Percentiles rank a stretch among this genome's conserved stretches.
These are phyloP conservation scores for Zygosaccharomyces pseudobailii DNA, from an alignment of 1,139 yeast genomes.

Conservation along the genomic window DNA sequence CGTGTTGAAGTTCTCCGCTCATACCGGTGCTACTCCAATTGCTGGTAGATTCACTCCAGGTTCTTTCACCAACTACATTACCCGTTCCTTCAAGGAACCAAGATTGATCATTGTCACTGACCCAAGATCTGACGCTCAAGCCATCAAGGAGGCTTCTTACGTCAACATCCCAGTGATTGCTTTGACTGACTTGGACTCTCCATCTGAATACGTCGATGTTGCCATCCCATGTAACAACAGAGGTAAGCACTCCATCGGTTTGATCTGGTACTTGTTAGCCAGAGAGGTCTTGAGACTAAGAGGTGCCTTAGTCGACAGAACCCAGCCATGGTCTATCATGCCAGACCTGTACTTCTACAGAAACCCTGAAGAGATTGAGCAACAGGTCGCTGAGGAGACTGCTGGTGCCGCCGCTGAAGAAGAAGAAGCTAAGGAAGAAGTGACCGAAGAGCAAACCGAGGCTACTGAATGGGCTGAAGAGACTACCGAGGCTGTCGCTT, in stretches of 20 bases:
- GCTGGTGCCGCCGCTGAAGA: conserved; percentile 59
- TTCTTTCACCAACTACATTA: conserved; percentile 99
- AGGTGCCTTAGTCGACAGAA: conserved; percentile 96
- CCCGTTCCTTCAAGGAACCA: conserved; percentile 99
- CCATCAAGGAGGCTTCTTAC: conserved; percentile 99
- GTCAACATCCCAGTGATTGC: conserved; percentile 99
- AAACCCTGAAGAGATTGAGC: conserved; percentile 99
- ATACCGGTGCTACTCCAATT: conserved; percentile 99
- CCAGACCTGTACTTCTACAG: conserved; percentile 99
- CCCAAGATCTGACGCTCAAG: conserved; percentile 99
- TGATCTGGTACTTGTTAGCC: conserved; percentile 98
- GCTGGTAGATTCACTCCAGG: conserved; percentile 99
- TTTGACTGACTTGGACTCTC: conserved; percentile 97
- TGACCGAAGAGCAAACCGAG: conserved; percentile 65
- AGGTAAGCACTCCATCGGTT: conserved; percentile 99
- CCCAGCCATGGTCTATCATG: conserved; percentile 98
- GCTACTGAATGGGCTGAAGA: conserved; percentile 76
- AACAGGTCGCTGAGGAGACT: conserved; percentile 64
- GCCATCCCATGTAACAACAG: conserved; percentile 99
- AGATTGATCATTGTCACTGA: conserved; percentile 98
- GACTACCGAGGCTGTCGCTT: conserved; percentile 45
- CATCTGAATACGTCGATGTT: conserved; percentile 98
- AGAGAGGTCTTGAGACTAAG: conserved; percentile 99
- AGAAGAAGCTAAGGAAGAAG: conserved; percentile 49
- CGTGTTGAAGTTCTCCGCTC: conserved; percentile 98